Percentiles rank a stretch among this genome's conserved stretches.
Evolutionary conservation across 306 rosid species (phyloP).

Genomic region (Ormosia semicastrata): DNA sequence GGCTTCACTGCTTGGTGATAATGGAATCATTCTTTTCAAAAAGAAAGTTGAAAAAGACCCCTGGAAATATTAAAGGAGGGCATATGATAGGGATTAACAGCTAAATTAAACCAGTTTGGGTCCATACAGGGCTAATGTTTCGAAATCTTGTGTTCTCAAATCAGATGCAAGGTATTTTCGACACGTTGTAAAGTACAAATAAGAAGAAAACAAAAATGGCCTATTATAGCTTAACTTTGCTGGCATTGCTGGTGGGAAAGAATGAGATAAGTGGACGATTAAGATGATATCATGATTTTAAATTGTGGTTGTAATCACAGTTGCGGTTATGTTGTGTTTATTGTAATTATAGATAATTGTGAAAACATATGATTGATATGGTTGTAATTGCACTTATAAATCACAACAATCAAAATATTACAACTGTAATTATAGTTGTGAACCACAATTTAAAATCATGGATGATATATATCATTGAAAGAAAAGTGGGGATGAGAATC

Average conservation of each 20-base stretch:
- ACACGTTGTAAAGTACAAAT: conserved; percentile 32
- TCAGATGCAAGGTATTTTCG: neutral
- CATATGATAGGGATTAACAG: conserved; percentile 4
- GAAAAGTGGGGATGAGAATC: conserved; percentile 43
- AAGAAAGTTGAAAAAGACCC: neutral
- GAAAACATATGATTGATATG: no score
- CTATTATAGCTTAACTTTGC: conserved; percentile 30
- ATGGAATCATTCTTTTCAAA: conserved; percentile 2
- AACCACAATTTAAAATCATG: no score
- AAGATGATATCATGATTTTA: conserved; percentile 30
- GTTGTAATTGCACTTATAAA: no score
- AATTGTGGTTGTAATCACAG: no score
- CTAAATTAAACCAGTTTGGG: neutral
- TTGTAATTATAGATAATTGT: no score
- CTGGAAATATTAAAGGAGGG: neutral
- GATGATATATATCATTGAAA: conserved; percentile 35
- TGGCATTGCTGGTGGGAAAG: conserved; percentile 32
- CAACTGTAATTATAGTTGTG: no score
- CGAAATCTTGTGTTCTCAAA: neutral
- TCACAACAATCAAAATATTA: no score
- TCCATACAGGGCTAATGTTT: neutral
- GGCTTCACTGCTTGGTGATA: conserved; percentile 14
- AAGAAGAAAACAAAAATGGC: conserved; percentile 19
- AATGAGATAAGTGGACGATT: conserved; percentile 45
- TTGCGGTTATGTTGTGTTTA: no score